phyloP scores from a whole-genome alignment of 2,329 filamentous ascomycete species.

The Pseudocercospora cruenta region DNA sequence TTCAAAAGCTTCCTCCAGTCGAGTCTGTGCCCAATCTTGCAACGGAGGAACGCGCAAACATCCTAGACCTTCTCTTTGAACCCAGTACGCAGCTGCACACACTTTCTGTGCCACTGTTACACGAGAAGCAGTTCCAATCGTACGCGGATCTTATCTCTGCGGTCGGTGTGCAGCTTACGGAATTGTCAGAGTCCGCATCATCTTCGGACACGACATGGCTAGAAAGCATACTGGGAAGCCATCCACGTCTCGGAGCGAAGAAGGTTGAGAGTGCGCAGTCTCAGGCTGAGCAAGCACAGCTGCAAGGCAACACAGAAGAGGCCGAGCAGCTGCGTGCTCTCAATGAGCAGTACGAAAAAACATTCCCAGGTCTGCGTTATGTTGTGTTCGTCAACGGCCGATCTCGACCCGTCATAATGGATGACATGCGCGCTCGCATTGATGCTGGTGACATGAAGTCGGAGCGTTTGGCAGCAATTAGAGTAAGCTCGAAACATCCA shows the following conservation, averaged over 20 bases:
- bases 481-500: constrained; percentile 56
- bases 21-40: constrained; percentile 60
- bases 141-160: constrained; percentile 72
- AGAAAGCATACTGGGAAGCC: constrained; percentile 74
- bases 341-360: constrained; percentile 78
- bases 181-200: constrained; percentile 58
- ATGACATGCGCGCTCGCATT: constrained; percentile 78
- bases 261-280: constrained; percentile 82
- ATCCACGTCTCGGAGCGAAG: constrained; percentile 81
- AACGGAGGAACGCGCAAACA: constrained; percentile 56
- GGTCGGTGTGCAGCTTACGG: constrained; percentile 65
- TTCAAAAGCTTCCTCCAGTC: constrained; percentile 59
- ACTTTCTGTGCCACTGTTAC: constrained; percentile 70
- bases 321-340: constrained; percentile 61
- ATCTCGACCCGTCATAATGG: constrained; percentile 72
- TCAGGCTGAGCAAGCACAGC: constrained; percentile 76
- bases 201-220: constrained; percentile 61
- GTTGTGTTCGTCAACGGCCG: constrained; percentile 91
- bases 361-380: constrained; percentile 81
- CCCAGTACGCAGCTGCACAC: constrained; percentile 74
- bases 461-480: constrained; percentile 74
- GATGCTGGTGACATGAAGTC: constrained; percentile 64
- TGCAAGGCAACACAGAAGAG: constrained; percentile 62
- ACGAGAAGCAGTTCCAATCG: constrained; percentile 61
- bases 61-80: constrained; percentile 83